Base-by-base conservation (phyloP, 805 yeast genomes). In the Ogataea degrootiae region DNA sequence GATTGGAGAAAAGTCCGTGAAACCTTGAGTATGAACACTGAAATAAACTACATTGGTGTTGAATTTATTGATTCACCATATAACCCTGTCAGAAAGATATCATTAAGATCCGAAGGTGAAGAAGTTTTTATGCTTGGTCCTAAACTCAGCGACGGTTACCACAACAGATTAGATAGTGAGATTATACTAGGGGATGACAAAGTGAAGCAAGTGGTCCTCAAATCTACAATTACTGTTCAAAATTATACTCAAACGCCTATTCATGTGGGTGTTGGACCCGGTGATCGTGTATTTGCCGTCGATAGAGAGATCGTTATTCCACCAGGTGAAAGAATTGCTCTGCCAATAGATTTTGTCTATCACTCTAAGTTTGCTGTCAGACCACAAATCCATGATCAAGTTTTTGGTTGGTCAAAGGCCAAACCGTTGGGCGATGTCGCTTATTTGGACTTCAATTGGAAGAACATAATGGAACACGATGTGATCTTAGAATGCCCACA, bases 1-100 rank as follows among this genome's bases (percentile, higher is more conserved):
- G 97, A 92, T 61, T 94, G 98, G 97, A 75, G 87, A 51, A 75
- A 75, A 31, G 77, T 90, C 22, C 82, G 99, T 65, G 96, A 92
- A 59, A 80, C 82, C 46, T 69, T 91, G 47, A 83, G 79, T 51
- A 78, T 85, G 4, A 85, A 85, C 46, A 79, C 75, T 38, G 78
- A 76, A 17, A 73, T 72, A n/a, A 83, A 81, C 41, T 69, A 74
- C 4, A 66, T 92, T 31, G 89, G 86, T 0, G 72, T 91, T n/a
- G 72, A 74, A 39, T 64, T 91, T 22, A 39, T 77, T 2, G 82
- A 72, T 37, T 74, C 87, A 0, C 69, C 69, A 0, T 91, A 83
- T 60, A 75, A 75, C 6, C 71, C 74, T 1, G 60, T 85, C 1
- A 63, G 74, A 23, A 71, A 75, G 3, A 73, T 94, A 1, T 77